Base-by-base conservation (phyloP, 2,329 filamentous ascomycete species). In the Ophiostoma ulmi region DNA sequence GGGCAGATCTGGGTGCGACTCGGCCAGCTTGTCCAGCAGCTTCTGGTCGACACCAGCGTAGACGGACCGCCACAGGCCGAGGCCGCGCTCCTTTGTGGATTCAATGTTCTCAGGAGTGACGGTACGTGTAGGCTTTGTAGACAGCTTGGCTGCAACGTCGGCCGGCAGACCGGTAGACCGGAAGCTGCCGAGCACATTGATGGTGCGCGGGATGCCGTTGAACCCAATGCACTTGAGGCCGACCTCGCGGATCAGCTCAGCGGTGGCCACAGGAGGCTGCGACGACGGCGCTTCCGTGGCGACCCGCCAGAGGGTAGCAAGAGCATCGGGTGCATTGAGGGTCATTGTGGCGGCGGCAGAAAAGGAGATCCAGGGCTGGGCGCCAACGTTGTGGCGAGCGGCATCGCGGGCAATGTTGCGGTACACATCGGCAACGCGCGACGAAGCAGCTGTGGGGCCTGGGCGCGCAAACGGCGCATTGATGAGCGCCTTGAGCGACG, bases 261-360 rank as follows among this genome's bases (percentile, higher is more conserved):
- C 90, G 44, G 86, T 83, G 36, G 83, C 80, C 2, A 85, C 80
- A 1, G 64, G 63, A 64, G 70, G 5, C 55, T 66, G 41, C 69
- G 72, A 71, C 41, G 67, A 70, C 63, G 44, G 73, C 35, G n/a
- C 39, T 22, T 73, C 71, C 14, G 81, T 79, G 13, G 85, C 84
- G 41, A 86, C 79, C 70, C 84, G 76, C 80, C 88, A 89, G 14
- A 94, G 85, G 31, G 85, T 80, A 4, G 86, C 80, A 74, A 94
- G 86, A 3, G 91, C 90, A 71, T 91, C 90, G 35, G 92, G 92
- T 1, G 91, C 93, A 82, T 96, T 95, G 83, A 95, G 88, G 0
- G 92, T 95, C 81, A 94, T 91, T 1, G 91, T 93, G 22, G 92
- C 89, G 41, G 92, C 92, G 0, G 92, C 90, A 48, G 90, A 88